Percentiles rank a stretch among this genome's conserved stretches.
Evolutionary conservation across 1,139 yeast genomes (phyloP).

Genomic region (Saccharomyces hybrid): DNA sequence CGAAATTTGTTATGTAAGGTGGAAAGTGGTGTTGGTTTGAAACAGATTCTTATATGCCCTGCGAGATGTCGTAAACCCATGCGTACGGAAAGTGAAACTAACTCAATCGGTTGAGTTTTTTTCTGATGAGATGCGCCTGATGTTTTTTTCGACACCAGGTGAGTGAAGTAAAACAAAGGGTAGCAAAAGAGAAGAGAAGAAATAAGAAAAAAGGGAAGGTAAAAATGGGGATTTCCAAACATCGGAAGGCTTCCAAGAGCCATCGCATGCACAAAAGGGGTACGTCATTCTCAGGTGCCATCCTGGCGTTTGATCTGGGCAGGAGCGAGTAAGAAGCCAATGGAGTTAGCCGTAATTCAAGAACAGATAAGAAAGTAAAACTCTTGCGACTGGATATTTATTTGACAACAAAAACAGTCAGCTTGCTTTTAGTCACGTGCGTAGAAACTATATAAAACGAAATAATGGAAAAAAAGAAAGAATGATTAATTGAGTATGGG

Average conservation of each 20-base stretch:
- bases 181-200: background rate
- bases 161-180: background rate
- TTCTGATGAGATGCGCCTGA: background rate
- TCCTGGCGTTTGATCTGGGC: no score
- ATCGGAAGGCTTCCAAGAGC: background rate
- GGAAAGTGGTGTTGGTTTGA: background rate
- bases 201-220: background rate
- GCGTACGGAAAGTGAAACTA: background rate
- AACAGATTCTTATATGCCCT: background rate
- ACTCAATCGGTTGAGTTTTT: background rate
- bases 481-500: slow-evolving; percentile 35
- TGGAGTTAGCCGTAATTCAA: no score
- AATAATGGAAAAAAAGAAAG: background rate
- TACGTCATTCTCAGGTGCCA: background rate
- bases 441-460: background rate
- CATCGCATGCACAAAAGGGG: background rate
- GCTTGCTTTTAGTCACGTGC: background rate
- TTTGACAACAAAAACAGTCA: no score
- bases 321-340: no score
- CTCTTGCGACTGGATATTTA: no score
- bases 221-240: background rate
- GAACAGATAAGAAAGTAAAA: background rate
- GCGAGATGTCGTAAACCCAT: background rate
- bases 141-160: background rate
- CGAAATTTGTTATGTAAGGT: background rate